Percentiles rank a stretch among this genome's conserved stretches.
These are phyloP conservation scores for Emergomyces orientalis DNA, from an alignment of 2,329 filamentous ascomycete genomes.

Conservation along the genomic window DNA sequence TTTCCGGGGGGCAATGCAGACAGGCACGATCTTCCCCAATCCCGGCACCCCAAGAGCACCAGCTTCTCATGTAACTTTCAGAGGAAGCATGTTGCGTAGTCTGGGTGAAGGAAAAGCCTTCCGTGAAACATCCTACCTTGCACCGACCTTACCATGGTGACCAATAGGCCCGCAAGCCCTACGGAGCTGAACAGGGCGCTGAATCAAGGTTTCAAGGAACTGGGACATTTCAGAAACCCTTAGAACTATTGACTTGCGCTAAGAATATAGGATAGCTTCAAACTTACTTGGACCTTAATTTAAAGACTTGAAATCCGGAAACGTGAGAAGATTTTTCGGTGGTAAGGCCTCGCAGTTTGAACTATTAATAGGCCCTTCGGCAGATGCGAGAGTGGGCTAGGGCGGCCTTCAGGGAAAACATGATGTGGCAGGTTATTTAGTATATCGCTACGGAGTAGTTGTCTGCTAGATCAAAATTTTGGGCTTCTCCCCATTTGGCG, in stretches of 20 bases:
- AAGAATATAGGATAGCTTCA: no score
- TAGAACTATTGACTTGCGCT: neutral
- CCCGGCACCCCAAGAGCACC: neutral
- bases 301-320: neutral
- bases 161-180: neutral
- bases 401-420: neutral
- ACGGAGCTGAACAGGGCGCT: neutral
- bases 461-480: neutral
- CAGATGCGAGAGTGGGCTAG: neutral
- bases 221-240: neutral
- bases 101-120: neutral
- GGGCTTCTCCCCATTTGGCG: neutral
- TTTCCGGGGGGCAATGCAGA: neutral
- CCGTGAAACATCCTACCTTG: neutral
- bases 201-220: neutral
- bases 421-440: neutral
- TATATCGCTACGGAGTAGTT: neutral
- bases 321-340: neutral
- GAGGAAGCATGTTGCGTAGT: neutral
- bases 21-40: neutral
- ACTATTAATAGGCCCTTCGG: neutral
- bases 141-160: neutral
- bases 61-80: neutral
- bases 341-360: neutral
- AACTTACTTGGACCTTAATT: neutral